Evolutionary conservation across 768 basidiomycete species (phyloP).

Genomic region (Guyanaporus albipodus): DNA sequence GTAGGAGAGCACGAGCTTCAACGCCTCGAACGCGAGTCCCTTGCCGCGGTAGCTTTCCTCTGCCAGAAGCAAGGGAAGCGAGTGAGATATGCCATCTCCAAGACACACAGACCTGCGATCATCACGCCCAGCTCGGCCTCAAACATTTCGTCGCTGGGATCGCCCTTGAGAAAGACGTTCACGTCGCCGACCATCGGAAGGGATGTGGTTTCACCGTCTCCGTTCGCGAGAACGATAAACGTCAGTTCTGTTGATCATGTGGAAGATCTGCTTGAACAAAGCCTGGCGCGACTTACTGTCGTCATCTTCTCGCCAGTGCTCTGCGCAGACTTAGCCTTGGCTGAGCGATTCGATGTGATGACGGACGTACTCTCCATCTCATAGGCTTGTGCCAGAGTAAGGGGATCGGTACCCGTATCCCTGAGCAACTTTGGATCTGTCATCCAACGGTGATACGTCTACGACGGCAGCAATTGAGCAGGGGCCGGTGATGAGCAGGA

Average conservation of each 20-base stretch:
- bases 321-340: conserved; percentile 35
- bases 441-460: conserved; percentile 95
- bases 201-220: conserved; percentile 28
- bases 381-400: conserved; percentile 76
- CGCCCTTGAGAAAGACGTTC: conserved; percentile 79
- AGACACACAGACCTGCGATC: conserved; percentile 66
- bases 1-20: conserved; percentile 66
- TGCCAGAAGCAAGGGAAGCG: conserved; percentile 26
- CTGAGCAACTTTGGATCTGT: conserved; percentile 62
- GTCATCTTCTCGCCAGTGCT: conserved; percentile 80
- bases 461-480: background rate
- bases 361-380: conserved; percentile 76
- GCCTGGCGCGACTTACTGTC: conserved; percentile 51
- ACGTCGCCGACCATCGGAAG: conserved; percentile 87
- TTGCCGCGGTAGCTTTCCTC: conserved; percentile 65
- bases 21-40: conserved; percentile 60
- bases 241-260: conserved; percentile 60
- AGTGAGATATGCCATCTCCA: background rate
- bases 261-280: background rate
- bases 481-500: background rate
- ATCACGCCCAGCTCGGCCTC: conserved; percentile 89
- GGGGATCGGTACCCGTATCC: conserved; percentile 81
- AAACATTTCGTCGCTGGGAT: conserved; percentile 39
- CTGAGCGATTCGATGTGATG: background rate
- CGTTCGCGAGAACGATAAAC: conserved; percentile 73